Evolutionary conservation across 1,284 basidiomycete species (phyloP).

Genomic region (Ustilago cynodontis): DNA sequence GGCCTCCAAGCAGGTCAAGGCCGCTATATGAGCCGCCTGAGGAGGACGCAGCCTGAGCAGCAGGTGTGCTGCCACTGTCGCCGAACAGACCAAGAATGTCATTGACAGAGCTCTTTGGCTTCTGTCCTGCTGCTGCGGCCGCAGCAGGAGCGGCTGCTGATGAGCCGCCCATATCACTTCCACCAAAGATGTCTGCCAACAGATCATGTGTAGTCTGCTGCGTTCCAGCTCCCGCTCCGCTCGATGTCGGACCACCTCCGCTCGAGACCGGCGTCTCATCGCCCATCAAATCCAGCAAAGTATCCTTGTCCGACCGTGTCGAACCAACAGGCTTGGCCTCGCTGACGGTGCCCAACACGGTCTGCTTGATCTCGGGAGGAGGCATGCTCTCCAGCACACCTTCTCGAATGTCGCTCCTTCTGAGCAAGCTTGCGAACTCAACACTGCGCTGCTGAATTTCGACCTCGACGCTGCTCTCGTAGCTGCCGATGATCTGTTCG

Average conservation of each 20-base stretch:
- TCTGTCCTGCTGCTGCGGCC: constrained; percentile 40
- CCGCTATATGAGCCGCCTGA: constrained; percentile 35
- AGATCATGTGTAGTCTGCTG: constrained; percentile 85
- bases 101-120: constrained; percentile 77
- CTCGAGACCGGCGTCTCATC: constrained; percentile 55
- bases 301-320: constrained; percentile 60
- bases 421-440: constrained; percentile 89
- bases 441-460: constrained; percentile 96
- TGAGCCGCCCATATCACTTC: constrained; percentile 70
- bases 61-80: constrained; percentile 66
- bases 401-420: constrained; percentile 77
- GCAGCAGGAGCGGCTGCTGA: constrained; percentile 68
- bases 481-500: constrained; percentile 80
- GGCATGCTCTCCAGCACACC: constrained; percentile 99
- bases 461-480: constrained; percentile 84
- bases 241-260: constrained; percentile 14
- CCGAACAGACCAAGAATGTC: constrained; percentile 94
- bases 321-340: constrained; percentile 65
- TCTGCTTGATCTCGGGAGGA: constrained; percentile 84
- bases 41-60: constrained; percentile 23
- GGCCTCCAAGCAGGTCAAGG: constrained; percentile 67
- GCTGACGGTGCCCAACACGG: constrained; percentile 63
- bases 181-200: constrained; percentile 92
- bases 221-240: constrained; percentile 4
- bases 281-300: constrained; percentile 63